Conservation (phyloP, 192 early-diverging fungal genomes). For the Fimicolochytrium jonesii region DNA sequence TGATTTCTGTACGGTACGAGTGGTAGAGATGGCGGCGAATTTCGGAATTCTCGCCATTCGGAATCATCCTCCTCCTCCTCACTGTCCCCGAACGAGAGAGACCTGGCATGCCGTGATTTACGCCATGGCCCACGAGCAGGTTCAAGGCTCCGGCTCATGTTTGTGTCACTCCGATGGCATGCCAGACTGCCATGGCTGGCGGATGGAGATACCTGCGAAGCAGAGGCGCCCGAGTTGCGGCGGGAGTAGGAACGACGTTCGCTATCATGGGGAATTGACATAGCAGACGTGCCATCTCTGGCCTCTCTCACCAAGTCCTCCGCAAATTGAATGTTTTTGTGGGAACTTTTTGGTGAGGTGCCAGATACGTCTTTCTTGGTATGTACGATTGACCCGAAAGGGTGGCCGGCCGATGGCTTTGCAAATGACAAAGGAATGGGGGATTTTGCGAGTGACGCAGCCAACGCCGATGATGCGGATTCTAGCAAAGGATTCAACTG, state of each 20-base stretch:
- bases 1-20: conserved; percentile 53
- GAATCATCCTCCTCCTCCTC: conserved; percentile 31
- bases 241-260: not conserved
- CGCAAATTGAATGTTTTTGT: too few relatives aligned
- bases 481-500: too few relatives aligned
- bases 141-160: conserved; percentile 16
- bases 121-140: not conserved
- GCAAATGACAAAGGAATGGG: too few relatives aligned
- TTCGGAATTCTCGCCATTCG: conserved; percentile 3
- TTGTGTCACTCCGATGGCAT: conserved; percentile 17
- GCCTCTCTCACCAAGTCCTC: too few relatives aligned
- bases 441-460: too few relatives aligned
- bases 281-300: too few relatives aligned
- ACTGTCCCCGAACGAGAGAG: conserved; percentile 28
- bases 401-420: too few relatives aligned
- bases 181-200: conserved; percentile 9
- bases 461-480: too few relatives aligned
- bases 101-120: conserved; percentile 15
- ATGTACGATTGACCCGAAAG: too few relatives aligned
- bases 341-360: too few relatives aligned
- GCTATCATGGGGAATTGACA: too few relatives aligned
- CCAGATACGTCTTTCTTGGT: too few relatives aligned
- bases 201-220: conserved; percentile 15
- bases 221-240: not conserved
- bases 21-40: conserved; percentile 38